Evolutionary conservation across 257 asterid genomes (phyloP).

Genomic region (Asclepias syriaca): DNA sequence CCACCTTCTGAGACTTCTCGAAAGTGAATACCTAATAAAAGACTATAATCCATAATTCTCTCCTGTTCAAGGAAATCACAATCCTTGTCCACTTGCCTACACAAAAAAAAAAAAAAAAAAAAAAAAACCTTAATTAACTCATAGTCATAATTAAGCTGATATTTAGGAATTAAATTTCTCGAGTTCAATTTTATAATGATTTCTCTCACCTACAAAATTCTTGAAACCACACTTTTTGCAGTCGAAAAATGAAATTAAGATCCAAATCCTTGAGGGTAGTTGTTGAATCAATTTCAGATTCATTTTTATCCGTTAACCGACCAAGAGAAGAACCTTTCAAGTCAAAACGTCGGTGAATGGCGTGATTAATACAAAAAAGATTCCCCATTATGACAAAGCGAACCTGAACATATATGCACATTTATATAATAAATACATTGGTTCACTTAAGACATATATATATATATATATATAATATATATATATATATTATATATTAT

Average conservation of each 20-base stretch:
- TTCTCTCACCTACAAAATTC: constrained; percentile 61
- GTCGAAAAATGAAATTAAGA: constrained; percentile 69
- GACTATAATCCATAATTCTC: constrained; percentile 96
- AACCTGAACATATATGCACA: constrained; percentile 42
- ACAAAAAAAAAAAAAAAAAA: background rate
- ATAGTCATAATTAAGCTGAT: too few species aligned
- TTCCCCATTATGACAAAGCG: constrained; percentile 95
- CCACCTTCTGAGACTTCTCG: constrained; percentile 56
- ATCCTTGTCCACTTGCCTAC: constrained; percentile 89
- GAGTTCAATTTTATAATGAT: too few species aligned
- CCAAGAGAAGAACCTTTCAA: constrained; percentile 94
- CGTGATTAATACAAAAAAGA: constrained; percentile 65
- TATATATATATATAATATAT: background rate
- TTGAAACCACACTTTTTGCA: constrained; percentile 64
- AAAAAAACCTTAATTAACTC: constrained; percentile 2
- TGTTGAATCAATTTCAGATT: constrained; percentile 64
- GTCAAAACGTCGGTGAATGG: constrained; percentile 78
- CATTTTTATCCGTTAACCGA: constrained; percentile 61
- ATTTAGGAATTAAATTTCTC: background rate
- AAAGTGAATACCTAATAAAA: constrained; percentile 80
- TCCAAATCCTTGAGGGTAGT: constrained; percentile 96
- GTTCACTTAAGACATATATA: background rate
- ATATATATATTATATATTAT: too few species aligned
- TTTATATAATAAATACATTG: background rate
- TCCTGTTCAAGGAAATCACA: constrained; percentile 93